Percentiles rank a stretch among this genome's conserved stretches.
Evolutionary conservation across 1,284 basidiomycete species (phyloP).

Genomic region (Irpex sp.): DNA sequence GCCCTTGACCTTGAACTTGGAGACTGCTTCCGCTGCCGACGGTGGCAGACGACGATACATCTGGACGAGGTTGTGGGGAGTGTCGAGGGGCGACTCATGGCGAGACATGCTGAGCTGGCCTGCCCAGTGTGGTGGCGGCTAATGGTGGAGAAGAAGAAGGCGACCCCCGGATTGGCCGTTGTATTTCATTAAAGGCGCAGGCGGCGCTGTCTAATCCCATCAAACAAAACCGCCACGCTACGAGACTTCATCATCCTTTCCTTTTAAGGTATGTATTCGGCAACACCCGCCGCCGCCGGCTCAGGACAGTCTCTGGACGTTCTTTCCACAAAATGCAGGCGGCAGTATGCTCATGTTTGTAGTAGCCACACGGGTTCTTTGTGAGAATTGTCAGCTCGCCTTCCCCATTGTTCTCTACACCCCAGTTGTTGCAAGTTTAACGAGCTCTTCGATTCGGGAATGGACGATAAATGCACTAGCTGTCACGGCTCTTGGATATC

Average conservation of each 20-base stretch:
- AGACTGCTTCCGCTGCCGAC: slow-evolving; percentile 31
- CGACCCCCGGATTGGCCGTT: slow-evolving; percentile 5
- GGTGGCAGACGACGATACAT: slow-evolving; percentile 16
- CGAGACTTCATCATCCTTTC: background rate
- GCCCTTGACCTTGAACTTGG: slow-evolving; percentile 43
- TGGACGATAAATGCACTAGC: background rate
- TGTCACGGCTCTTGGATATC: background rate
- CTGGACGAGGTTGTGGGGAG: slow-evolving; percentile 6
- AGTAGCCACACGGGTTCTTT: too few relatives aligned
- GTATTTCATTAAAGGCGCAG: background rate
- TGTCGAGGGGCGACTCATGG: slow-evolving; percentile 30
- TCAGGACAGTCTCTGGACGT: too few relatives aligned
- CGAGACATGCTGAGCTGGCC: slow-evolving; percentile 30
- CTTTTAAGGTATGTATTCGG: background rate
- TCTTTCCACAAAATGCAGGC: too few relatives aligned
- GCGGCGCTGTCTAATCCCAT: background rate
- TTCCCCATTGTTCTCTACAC: background rate
- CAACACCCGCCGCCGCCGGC: background rate
- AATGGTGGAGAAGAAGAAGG: slow-evolving; percentile 6
- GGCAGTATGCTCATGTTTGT: too few relatives aligned
- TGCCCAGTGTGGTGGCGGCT: slow-evolving; percentile 7
- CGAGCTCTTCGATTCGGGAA: background rate
- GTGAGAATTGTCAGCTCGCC: background rate
- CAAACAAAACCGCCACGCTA: background rate
- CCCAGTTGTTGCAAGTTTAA: background rate